Percentiles rank a stretch among this genome's conserved stretches.
These are phyloP conservation scores for Apiospora sp. DNA, from an alignment of 2,329 filamentous ascomycete species.

Conservation along the genomic window DNA sequence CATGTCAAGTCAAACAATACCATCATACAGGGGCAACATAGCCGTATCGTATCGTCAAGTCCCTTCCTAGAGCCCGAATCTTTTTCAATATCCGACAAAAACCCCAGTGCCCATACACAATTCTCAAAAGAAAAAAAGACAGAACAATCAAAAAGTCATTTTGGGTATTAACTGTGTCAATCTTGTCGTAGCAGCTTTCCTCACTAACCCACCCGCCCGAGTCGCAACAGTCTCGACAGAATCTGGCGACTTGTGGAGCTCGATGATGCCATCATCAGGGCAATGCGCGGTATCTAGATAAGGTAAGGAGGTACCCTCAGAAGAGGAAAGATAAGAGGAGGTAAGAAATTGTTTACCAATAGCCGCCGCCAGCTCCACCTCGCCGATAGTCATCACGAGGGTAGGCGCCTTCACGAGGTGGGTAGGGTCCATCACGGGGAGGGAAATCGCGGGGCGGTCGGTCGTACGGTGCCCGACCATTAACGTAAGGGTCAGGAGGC, in stretches of 20 bases:
- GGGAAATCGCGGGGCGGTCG: constrained; percentile 60
- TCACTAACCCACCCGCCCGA: constrained; percentile 9
- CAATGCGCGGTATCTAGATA: constrained; percentile 22
- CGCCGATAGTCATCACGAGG: constrained; percentile 45
- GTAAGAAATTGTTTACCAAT: constrained; percentile 44
- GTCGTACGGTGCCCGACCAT: constrained; percentile 60
- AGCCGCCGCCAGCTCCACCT: constrained; percentile 38
- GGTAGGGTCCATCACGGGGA: constrained; percentile 59
- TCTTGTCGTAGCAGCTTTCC: constrained; percentile 20
- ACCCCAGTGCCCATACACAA: constrained; percentile 5
- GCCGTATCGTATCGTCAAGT: constrained; percentile 19
- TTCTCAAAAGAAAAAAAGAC: background rate
- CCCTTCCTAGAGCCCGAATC: constrained; percentile 19
- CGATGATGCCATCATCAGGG: constrained; percentile 12
- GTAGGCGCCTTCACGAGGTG: constrained; percentile 43
- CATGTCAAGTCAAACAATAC: background rate
- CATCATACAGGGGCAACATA: constrained; percentile 5
- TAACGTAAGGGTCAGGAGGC: constrained; percentile 65
- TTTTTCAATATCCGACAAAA: constrained; percentile 20
- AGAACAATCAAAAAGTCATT: constrained; percentile 22
- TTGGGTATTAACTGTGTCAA: constrained; percentile 22
- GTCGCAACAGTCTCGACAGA: constrained; percentile 15
- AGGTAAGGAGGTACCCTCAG: constrained; percentile 24
- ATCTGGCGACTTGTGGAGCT: constrained; percentile 11
- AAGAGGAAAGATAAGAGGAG: constrained; percentile 30